These are phyloP conservation scores for Apium graveolens DNA, from an alignment of 129 eudicot species.

Conservation along the genomic window DNA sequence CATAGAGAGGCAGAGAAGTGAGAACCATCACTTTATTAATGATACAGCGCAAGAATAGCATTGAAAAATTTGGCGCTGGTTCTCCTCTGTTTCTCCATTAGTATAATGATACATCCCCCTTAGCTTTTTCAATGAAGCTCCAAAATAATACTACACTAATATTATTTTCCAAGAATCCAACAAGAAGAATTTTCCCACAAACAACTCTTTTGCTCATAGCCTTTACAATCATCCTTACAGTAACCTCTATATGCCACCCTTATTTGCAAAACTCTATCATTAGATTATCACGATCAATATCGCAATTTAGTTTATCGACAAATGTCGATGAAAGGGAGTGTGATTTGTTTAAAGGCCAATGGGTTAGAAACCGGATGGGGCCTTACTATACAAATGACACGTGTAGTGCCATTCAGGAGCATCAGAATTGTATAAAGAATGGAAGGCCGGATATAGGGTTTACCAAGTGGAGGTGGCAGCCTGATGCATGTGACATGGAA, in stretches of 20 bases:
- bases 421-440: conserved; percentile 68
- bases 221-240: conserved; percentile 26
- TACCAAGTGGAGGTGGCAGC: conserved; percentile 78
- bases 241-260: conserved; percentile 33
- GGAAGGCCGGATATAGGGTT: conserved; percentile 52
- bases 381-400: conserved; percentile 65
- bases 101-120: neutral
- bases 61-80: neutral
- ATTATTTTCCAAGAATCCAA: conserved; percentile 18
- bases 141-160: conserved; percentile 18
- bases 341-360: conserved; percentile 63
- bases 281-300: conserved; percentile 1
- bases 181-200: conserved; percentile 38
- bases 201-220: conserved; percentile 17
- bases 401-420: conserved; percentile 76
- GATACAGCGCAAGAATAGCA: neutral
- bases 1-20: neutral
- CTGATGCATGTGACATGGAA: conserved; percentile 56
- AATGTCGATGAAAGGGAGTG: conserved; percentile 35
- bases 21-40: conserved; percentile 1
- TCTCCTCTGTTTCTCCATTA: conserved; percentile 2
- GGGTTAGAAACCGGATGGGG: conserved; percentile 62
- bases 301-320: neutral
- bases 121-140: conserved; percentile 37
- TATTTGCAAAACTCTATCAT: conserved; percentile 18